Evolutionary conservation across 768 basidiomycete species (phyloP), one percentile per base, ranked within the genome.

Genomic region (Rickenella mellea): DNA sequence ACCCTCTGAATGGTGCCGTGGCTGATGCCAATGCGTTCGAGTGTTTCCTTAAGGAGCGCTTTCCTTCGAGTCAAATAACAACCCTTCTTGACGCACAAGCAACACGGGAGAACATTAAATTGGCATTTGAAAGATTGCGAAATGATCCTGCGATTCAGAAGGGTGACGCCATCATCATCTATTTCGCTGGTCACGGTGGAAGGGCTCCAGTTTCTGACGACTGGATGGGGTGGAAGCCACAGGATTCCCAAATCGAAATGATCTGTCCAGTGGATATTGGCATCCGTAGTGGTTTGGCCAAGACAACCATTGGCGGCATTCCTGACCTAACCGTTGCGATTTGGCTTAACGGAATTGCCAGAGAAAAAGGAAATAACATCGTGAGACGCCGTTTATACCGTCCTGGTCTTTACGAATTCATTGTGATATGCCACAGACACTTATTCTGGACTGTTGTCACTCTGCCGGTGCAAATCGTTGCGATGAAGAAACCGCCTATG

Each of bases 161-260:
- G 20, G 81, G 76, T 19, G 81, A 83, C 45, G 75, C 82, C 25
- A 68, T 84, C 29, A 49, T 84, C 48, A 56, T 84, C 39, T 84
- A 80, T 51, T 84, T 82, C 52, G 78, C 83, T 27, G 83, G 82
- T n/a, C 80, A 83, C 54, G 82, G 82, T 20, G 78, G 76, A 53
- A 66, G 58, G 41, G 53, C 78, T 31, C 56, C 63, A 11, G 71
- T 77, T n/a, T 80, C 80, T 39, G 56, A 60, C 27, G 74, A 68
- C 39, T 83, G 82, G 83, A 75, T 70, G 52, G 66, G 68, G 46
- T 57, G 58, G 28, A 64, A 62, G 27, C 54, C 62, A 40, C 57
- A 58, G 37, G 47, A 44, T 12, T 54, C 53, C 14, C 48, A 57
- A 21, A 76, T 78, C 12, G 70, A 83, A 49, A 68, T 82, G 42